Evolutionary conservation across 2,329 filamentous ascomycete genomes (phyloP), one percentile per base, ranked within the genome.

Genomic region (Lasiodiplodia gonubiensis): DNA sequence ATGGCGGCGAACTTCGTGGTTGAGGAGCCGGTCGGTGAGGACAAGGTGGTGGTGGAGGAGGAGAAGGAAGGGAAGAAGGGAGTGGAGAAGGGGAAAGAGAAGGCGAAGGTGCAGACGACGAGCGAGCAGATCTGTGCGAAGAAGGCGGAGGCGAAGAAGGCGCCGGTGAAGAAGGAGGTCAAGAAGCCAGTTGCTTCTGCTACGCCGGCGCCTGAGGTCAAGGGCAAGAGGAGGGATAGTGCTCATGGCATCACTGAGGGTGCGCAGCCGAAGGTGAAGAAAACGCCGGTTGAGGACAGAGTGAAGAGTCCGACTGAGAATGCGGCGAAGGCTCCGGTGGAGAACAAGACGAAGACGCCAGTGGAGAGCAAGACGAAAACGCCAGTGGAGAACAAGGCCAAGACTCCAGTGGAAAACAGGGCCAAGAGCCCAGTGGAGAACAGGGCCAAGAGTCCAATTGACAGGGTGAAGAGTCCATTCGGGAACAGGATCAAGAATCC

Each of bases 1-100:
- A 79, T 79, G 77, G 77, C 77, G 5, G 76, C 76, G 27, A 78
- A 79, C 64, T 79, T 78, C 68, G 74, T 79, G 72, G 77, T 79
- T 6, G 77, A 79, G 66, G 73, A 76, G 11, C 70, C 71, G 14
- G 73, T 77, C 14, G 35, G 42, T 11, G 55, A 39, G 49, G 51
- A 64, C 33, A 30, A 14, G 35, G 30, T 46, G 11, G 42, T 63
- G n/a, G n/a, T 12, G 1, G 27, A 53, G 18, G 59, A 51, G 49
- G 7, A 35, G 51, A 16, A 42, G 27, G 18, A 39, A 39, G 30
- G 48, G 48, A 37, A 61, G 18, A 48, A 69, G 51, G 57, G 46
- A 27, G 67, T 51, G 66, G 37, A 63, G 67, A 49, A 21, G 21
- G 54, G 12, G 23, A 37, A 46, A 10, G 12, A 42, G 5, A 46